Base-by-base conservation (phyloP, 1,284 basidiomycete species). In the Inonotus hispidus region DNA sequence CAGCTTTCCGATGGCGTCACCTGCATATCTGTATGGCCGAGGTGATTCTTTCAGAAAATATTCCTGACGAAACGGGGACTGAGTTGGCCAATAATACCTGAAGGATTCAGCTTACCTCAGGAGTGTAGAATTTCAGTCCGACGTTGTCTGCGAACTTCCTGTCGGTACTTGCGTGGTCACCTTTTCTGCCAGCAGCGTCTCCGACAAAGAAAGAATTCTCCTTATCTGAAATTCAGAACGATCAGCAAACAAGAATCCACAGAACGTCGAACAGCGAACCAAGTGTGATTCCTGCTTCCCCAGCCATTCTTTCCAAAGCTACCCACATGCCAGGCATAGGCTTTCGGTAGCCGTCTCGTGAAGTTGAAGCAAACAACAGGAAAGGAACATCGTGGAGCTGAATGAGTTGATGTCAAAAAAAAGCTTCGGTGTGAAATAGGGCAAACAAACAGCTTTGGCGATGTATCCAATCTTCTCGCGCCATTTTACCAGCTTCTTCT, bases 311-410 rank as follows among this genome's bases (percentile, higher is more conserved):
- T 62, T 85, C 82, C 45, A 94, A 74, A 64, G 85, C 84, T 61
- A 83, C 78, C 86, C 89, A 96, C 83, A 96, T 94, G 3, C 93
- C 93, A 8, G 84, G 84, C 75, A 92, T 87, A 2, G 94, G 94
- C 72, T 98, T 98, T n/a, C 95, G 80, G 68, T 82, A 93, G 23
- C 78, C 75, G 69, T 96, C 92, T 67, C 82, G 85, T 4, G 79
- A 81, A 5, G 80, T 85, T 0, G 93, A 93, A 16, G 91, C 93
- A 61, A 95, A 82, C 23, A 95, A 69, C 29, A 83, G 84, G 67
- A 98, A 88, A 0, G 95, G 93, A 0, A 93, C 75, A 10, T 82
- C 77, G 0, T 84, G 77, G 29, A 95, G 73, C 89, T 93, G 47
- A 19, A 27, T 56, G 14, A 5, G 38, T 66, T 25, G 13, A 23